Conservation (phyloP, 2,329 filamentous ascomycete species). For the Fusarium armeniacum region DNA sequence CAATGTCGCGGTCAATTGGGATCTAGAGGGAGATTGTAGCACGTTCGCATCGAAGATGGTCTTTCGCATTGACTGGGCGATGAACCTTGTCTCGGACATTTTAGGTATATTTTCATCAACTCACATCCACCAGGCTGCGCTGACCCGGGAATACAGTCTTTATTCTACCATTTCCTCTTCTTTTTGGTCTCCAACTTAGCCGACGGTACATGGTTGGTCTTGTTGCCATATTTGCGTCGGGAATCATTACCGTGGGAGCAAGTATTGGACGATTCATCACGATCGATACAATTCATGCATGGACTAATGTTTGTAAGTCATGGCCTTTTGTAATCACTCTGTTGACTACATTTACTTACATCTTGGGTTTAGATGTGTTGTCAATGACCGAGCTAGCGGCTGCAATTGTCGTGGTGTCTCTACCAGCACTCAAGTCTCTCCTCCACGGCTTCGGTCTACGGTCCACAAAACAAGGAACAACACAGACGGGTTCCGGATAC, state of each 20-base stretch:
- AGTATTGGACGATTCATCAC: conserved; percentile 41
- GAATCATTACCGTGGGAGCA: conserved; percentile 39
- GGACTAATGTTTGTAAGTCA: conserved; percentile 46
- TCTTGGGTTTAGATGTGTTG: conserved; percentile 21
- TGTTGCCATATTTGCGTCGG: conserved; percentile 37
- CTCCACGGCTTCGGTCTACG: conserved; percentile 33
- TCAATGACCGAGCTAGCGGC: conserved; percentile 42
- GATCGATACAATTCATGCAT: conserved; percentile 42
- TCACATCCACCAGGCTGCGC: background rate
- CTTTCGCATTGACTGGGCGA: conserved; percentile 50
- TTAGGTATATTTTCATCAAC: conserved; percentile 13
- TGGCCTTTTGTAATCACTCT: background rate
- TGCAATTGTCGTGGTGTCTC: conserved; percentile 42
- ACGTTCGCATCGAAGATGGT: conserved; percentile 48
- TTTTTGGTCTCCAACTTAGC: conserved; percentile 34
- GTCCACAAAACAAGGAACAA: conserved; percentile 33
- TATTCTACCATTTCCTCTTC: conserved; percentile 35
- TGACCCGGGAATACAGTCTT: conserved; percentile 25
- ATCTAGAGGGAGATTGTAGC: conserved; percentile 43
- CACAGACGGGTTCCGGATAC: conserved; percentile 36
- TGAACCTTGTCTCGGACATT: conserved; percentile 47
- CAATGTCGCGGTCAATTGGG: conserved; percentile 50
- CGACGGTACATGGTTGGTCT: conserved; percentile 38
- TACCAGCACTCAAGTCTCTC: conserved; percentile 43
- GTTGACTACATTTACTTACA: background rate